phyloP scores from a whole-genome alignment of 352 stramenopile species.

The Thalassiosira gravida region DNA sequence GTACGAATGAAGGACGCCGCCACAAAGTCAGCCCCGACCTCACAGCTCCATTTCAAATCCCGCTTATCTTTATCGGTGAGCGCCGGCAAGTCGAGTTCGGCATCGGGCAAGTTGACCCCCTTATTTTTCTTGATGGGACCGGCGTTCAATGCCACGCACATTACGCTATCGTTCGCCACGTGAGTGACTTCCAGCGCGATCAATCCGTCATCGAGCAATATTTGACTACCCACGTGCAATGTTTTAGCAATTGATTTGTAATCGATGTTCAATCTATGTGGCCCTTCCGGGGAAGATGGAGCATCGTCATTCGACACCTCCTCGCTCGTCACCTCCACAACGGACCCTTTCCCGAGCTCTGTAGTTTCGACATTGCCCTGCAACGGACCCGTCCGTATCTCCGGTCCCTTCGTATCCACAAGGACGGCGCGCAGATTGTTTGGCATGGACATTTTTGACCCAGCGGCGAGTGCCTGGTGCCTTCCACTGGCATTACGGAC shows the following conservation, averaged over 20 bases:
- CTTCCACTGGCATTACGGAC: slow-evolving; percentile 86
- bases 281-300: slow-evolving; percentile 75
- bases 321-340: slow-evolving; percentile 90
- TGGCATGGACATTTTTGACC: slow-evolving; percentile 43
- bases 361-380: slow-evolving; percentile 88
- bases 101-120: slow-evolving; percentile 92
- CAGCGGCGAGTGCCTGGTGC: slow-evolving; percentile 43
- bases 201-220: slow-evolving; percentile 91
- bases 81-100: slow-evolving; percentile 91
- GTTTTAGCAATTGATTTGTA: slow-evolving; percentile 90
- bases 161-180: slow-evolving; percentile 83
- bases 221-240: slow-evolving; percentile 87
- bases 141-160: slow-evolving; percentile 90
- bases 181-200: slow-evolving; percentile 89
- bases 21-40: slow-evolving; percentile 93
- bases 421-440: slow-evolving; percentile 92
- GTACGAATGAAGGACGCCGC: slow-evolving; percentile 94
- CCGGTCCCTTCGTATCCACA: slow-evolving; percentile 93
- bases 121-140: slow-evolving; percentile 92
- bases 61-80: slow-evolving; percentile 93
- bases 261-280: slow-evolving; percentile 91
- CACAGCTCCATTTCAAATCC: slow-evolving; percentile 91
- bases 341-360: slow-evolving; percentile 87
- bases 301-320: slow-evolving; percentile 81
- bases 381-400: slow-evolving; percentile 93